phyloP scores from a whole-genome alignment of 2,329 filamentous ascomycete genomes.

The Colletotrichum tropicicola region DNA sequence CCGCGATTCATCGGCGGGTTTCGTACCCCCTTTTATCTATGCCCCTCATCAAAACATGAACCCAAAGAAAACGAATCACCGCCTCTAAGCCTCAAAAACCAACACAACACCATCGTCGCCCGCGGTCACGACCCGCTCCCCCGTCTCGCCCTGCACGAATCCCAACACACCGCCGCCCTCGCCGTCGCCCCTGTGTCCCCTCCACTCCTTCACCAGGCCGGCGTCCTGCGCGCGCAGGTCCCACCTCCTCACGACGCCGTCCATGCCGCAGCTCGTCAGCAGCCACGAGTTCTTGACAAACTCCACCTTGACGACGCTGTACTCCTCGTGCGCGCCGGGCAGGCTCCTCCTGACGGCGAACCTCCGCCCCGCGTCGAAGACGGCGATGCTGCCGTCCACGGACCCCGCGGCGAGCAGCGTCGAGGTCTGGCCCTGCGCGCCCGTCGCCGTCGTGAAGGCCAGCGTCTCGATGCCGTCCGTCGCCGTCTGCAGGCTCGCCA shows the following conservation, averaged over 20 bases:
- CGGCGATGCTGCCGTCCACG: constrained; percentile 80
- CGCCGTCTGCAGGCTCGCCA: constrained; percentile 86
- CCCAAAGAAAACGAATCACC: neutral
- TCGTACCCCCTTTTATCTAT: constrained; percentile 18
- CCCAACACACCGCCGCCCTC: constrained; percentile 90
- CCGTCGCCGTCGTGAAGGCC: constrained; percentile 58
- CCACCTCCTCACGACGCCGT: constrained; percentile 91
- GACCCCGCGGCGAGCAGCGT: constrained; percentile 71
- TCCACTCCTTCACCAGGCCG: constrained; percentile 87
- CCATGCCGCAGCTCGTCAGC: constrained; percentile 89
- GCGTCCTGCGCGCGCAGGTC: constrained; percentile 73
- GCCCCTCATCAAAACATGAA: neutral
- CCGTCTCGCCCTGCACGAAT: constrained; percentile 84
- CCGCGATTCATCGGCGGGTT: neutral
- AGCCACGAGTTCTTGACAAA: constrained; percentile 77
- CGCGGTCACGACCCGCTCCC: constrained; percentile 83
- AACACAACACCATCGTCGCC: constrained; percentile 83
- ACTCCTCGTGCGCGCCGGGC: constrained; percentile 84
- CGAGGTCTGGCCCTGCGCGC: constrained; percentile 43
- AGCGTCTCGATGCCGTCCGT: constrained; percentile 80
- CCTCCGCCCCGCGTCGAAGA: constrained; percentile 87
- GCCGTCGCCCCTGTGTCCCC: constrained; percentile 83
- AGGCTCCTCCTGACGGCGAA: constrained; percentile 90
- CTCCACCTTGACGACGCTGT: constrained; percentile 91
- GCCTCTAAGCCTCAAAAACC: constrained; percentile 67